phyloP scores from a whole-genome alignment of 1,284 basidiomycete genomes.

The Taiwanofungus camphoratus region DNA sequence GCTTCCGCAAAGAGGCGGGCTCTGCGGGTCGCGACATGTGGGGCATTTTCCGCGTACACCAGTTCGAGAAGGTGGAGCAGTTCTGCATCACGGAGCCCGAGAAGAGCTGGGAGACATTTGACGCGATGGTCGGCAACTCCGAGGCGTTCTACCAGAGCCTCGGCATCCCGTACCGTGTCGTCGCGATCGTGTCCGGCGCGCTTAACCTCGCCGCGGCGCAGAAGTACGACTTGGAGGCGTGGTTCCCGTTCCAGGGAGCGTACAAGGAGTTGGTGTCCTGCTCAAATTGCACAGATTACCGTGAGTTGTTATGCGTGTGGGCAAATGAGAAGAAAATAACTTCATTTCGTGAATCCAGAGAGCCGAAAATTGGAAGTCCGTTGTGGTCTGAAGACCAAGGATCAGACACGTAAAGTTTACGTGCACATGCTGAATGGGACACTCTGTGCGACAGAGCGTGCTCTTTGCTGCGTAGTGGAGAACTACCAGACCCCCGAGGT shows the following conservation, averaged over 20 bases:
- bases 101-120: conserved; percentile 92
- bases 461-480: conserved; percentile 96
- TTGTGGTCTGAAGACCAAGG: conserved; percentile 84
- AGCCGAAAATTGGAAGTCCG: conserved; percentile 85
- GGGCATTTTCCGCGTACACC: conserved; percentile 99
- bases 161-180: conserved; percentile 85
- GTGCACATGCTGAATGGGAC: conserved; percentile 99
- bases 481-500: conserved; percentile 97
- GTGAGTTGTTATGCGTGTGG: conserved; percentile 44
- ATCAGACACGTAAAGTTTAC: conserved; percentile 84
- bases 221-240: conserved; percentile 98
- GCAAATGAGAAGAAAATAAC: neutral
- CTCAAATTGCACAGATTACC: conserved; percentile 93
- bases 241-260: conserved; percentile 97
- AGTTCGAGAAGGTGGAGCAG: conserved; percentile 99
- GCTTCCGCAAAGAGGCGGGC: conserved; percentile 98
- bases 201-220: conserved; percentile 95
- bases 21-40: conserved; percentile 97
- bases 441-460: conserved; percentile 93
- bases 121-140: conserved; percentile 84
- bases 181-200: conserved; percentile 95
- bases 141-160: conserved; percentile 97
- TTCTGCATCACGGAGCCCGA: conserved; percentile 94
- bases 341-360: conserved; percentile 45
- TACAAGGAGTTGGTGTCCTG: conserved; percentile 95